Evolutionary conservation across 1,284 basidiomycete species (phyloP).

Genomic region (Leccinum pallidistipes): DNA sequence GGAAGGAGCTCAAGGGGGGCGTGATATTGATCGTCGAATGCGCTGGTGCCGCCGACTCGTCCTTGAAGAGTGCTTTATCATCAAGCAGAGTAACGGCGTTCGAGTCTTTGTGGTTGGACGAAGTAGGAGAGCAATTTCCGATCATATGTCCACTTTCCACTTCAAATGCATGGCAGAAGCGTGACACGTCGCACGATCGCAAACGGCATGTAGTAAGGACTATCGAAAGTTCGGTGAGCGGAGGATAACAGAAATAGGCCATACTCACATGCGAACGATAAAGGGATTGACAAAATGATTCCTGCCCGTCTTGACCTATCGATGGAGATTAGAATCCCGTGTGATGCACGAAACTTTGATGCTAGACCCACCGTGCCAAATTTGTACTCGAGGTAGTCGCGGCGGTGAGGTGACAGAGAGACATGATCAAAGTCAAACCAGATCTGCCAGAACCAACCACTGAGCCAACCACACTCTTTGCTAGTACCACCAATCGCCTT

Average conservation of each 20-base stretch:
- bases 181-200: slow-evolving; percentile 61
- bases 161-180: slow-evolving; percentile 65
- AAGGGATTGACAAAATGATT: slow-evolving; percentile 73
- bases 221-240: slow-evolving; percentile 24
- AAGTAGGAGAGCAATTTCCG: slow-evolving; percentile 48
- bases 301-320: slow-evolving; percentile 60
- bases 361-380: slow-evolving; percentile 60
- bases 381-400: slow-evolving; percentile 80
- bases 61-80: slow-evolving; percentile 39
- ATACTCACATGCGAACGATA: slow-evolving; percentile 61
- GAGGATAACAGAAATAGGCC: not conserved
- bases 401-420: slow-evolving; percentile 64
- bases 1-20: slow-evolving; percentile 70
- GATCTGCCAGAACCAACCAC: slow-evolving; percentile 81
- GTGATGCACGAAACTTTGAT: not conserved
- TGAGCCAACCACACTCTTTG: slow-evolving; percentile 73
- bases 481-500: slow-evolving; percentile 71
- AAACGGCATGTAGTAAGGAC: slow-evolving; percentile 77
- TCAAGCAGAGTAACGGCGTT: slow-evolving; percentile 40
- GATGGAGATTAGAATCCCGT: slow-evolving; percentile 1
- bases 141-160: slow-evolving; percentile 70
- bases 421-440: slow-evolving; percentile 85
- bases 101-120: slow-evolving; percentile 36
- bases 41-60: slow-evolving; percentile 14
- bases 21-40: slow-evolving; percentile 50